Evolutionary conservation across 2,329 filamentous ascomycete species (phyloP), one percentile per base, ranked within the genome.

Genomic region (Leptographium procerum): DNA sequence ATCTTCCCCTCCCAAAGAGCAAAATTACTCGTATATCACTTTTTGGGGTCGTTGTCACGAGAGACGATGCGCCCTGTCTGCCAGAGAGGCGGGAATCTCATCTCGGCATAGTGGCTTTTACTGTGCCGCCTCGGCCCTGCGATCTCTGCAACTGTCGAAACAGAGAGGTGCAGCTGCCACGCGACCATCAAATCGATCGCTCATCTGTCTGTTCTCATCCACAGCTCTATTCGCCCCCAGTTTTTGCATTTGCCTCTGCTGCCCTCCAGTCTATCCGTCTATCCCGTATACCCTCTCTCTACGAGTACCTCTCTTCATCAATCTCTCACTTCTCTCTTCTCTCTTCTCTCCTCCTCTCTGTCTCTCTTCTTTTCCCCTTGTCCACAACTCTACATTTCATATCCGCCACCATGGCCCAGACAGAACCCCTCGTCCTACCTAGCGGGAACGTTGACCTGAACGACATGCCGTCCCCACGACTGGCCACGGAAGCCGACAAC

Each of bases 401-500:
- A 11, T 50, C 22, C 45, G 9, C 28, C 29, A 26, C 31, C 52
- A 54, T 54, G 52, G 24, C 34, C 9, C 33, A 54, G 34, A 54
- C 52, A n/a, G 52, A 19, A 54, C 28, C 52, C n/a, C 9, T 43
- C 14, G 34, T 43, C 40, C 22, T 43, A 7, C 28, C 52, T 11
- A 11, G 51, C 33, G 31, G 10, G n/a, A 33, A 36, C 33, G 24
- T 34, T 19, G 40, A 55, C 26, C 11, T 26, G 26, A 50, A 40
- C 29, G 58, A 61, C 19, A 56, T 40, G 4, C 50, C 61, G 3
- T 63, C 63, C 3, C 59, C 61, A 5, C 59, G 55, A 40, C 59
- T 64, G 2, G 59, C 60, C 3, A 64, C 67, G 72, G 60, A 63
- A 14, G 54, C 59, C 43, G 78, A 88, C 70, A 86, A 91, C 69